A percentile compares a stretch with the other conserved stretches of the same genome.
Evolutionary conservation across 2,329 filamentous ascomycete genomes (phyloP).

Genomic region (Alternaria infectoria): DNA sequence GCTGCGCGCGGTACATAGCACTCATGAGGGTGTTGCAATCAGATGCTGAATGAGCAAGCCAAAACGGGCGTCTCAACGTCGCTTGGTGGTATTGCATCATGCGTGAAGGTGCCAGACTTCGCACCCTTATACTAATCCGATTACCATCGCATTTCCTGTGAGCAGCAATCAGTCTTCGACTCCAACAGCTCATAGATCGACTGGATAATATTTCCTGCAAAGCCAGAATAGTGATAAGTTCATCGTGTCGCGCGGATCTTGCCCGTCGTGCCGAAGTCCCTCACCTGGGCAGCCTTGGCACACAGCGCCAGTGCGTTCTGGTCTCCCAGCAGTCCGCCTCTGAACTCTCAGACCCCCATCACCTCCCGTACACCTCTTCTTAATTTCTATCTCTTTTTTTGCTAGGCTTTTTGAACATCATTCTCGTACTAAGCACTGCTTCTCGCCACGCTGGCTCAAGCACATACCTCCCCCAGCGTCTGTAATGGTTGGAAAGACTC

Average conservation of each 20-base stretch:
- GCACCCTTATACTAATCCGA: not conserved
- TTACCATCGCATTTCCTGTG: not conserved
- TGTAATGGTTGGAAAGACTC: too few relatives aligned
- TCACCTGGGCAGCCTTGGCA: not conserved
- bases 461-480: not conserved
- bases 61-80: not conserved
- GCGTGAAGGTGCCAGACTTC: not conserved
- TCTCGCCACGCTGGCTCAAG: not conserved
- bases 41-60: too few relatives aligned
- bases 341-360: too few relatives aligned
- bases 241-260: not conserved
- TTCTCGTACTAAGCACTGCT: not conserved
- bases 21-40: not conserved
- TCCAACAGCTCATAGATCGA: rapidly evolving
- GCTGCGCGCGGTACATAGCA: not conserved
- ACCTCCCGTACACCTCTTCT: not conserved
- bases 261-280: not conserved
- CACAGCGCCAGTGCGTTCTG: not conserved
- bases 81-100: not conserved
- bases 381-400: not conserved
- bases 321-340: not conserved
- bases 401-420: too few relatives aligned
- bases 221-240: too few relatives aligned
- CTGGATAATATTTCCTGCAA: not conserved
- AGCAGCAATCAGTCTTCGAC: not conserved